Conservation (phyloP, 78 protist species). For the Chrysochromulina parva region DNA sequence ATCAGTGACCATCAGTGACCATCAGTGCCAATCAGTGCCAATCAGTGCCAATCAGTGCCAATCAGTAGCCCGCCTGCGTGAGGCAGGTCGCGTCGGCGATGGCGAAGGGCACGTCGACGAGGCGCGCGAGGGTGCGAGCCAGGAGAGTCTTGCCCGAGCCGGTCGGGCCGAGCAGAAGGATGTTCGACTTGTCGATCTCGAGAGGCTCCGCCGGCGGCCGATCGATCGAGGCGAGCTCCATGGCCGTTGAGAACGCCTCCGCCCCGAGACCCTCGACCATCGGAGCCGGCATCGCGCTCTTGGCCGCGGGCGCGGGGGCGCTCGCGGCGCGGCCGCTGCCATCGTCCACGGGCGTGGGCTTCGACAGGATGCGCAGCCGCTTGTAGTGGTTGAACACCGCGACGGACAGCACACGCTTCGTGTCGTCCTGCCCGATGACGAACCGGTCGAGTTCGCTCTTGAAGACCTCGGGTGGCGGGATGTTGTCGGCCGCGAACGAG, state of each 20-base stretch:
- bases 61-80: slow-evolving; percentile 50
- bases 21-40: no score
- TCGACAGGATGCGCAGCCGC: slow-evolving; percentile 31
- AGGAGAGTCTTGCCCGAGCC: slow-evolving; percentile 70
- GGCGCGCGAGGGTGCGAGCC: slow-evolving; percentile 47
- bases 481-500: not conserved
- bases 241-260: not conserved
- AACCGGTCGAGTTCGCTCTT: slow-evolving; percentile 1
- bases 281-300: not conserved
- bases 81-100: slow-evolving; percentile 59
- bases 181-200: slow-evolving; percentile 54
- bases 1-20: no score
- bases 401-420: not conserved
- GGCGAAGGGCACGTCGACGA: slow-evolving; percentile 56
- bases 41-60: no score
- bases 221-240: not conserved
- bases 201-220: not conserved
- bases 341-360: no score
- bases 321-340: not conserved
- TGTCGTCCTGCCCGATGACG: not conserved
- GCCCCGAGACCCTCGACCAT: not conserved
- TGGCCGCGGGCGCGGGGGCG: not conserved
- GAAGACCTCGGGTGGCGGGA: not conserved
- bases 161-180: slow-evolving; percentile 64
- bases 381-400: slow-evolving; percentile 63